These are phyloP conservation scores for Hypoxylon sp. DNA, from an alignment of 2,329 filamentous ascomycete species.

Conservation along the genomic window DNA sequence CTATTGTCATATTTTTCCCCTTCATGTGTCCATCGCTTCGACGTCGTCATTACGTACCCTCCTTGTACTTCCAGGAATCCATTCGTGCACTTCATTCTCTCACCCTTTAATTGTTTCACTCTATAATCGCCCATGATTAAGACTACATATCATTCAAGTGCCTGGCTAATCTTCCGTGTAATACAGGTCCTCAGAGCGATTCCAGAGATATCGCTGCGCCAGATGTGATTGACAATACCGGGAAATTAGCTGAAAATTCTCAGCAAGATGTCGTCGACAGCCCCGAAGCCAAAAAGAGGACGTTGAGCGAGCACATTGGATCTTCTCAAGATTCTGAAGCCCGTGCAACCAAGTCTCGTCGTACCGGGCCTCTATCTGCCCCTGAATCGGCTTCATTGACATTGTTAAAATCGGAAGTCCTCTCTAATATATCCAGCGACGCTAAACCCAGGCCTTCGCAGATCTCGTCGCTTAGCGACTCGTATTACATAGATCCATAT, in stretches of 20 bases:
- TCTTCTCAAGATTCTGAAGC: background rate
- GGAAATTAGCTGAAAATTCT: background rate
- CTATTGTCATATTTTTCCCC: background rate
- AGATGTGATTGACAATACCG: background rate
- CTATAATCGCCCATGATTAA: background rate
- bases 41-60: background rate
- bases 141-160: background rate
- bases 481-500: background rate
- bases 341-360: background rate
- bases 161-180: background rate
- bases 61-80: background rate
- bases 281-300: background rate
- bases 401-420: background rate
- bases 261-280: background rate
- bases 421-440: background rate
- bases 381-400: background rate
- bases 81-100: background rate
- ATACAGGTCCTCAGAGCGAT: background rate
- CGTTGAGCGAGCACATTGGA: constrained; percentile 3
- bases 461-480: background rate
- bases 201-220: background rate
- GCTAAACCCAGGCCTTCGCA: background rate
- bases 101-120: background rate
- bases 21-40: background rate
- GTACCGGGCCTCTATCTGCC: background rate